Conservation (phyloP, 805 yeast genomes). For the Ogataea corticis region DNA sequence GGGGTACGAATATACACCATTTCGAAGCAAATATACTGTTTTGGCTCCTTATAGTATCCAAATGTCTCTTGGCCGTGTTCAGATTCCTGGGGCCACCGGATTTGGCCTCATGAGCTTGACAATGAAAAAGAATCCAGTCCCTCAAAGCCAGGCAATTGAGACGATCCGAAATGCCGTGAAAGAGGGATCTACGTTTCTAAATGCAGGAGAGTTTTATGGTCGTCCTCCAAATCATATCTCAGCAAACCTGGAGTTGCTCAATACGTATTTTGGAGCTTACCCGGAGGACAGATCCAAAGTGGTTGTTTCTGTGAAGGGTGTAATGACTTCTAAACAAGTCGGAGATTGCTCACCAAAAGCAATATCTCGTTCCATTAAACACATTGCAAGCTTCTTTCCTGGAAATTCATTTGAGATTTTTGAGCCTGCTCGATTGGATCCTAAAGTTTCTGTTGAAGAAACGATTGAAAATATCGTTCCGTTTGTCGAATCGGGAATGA, state of each 20-base stretch:
- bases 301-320: slow-evolving; percentile 70
- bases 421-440: slow-evolving; percentile 74
- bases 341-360: slow-evolving; percentile 55
- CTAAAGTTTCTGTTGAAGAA: slow-evolving; percentile 54
- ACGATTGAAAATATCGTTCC: slow-evolving; percentile 57
- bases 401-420: slow-evolving; percentile 38
- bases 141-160: slow-evolving; percentile 53
- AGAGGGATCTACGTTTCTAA: slow-evolving; percentile 53
- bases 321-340: slow-evolving; percentile 31
- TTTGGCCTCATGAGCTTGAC: slow-evolving; percentile 85
- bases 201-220: slow-evolving; percentile 83
- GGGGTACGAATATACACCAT: too few species aligned
- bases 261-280: slow-evolving; percentile 55
- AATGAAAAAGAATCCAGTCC: slow-evolving; percentile 59
- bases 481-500: slow-evolving; percentile 59
- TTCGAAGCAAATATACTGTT: too few species aligned
- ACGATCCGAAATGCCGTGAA: slow-evolving; percentile 54
- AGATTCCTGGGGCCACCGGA: slow-evolving; percentile 44
- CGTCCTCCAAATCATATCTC: slow-evolving; percentile 37
- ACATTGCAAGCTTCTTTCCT: slow-evolving; percentile 36
- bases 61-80: slow-evolving; percentile 2
- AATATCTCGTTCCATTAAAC: slow-evolving; percentile 49
- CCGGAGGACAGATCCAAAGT: slow-evolving; percentile 60
- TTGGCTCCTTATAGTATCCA: too few species aligned
- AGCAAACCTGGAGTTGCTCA: slow-evolving; percentile 56